Evolutionary conservation across 2,329 filamentous ascomycete species (phyloP).

Genomic region (Teratosphaeria nubilosa): DNA sequence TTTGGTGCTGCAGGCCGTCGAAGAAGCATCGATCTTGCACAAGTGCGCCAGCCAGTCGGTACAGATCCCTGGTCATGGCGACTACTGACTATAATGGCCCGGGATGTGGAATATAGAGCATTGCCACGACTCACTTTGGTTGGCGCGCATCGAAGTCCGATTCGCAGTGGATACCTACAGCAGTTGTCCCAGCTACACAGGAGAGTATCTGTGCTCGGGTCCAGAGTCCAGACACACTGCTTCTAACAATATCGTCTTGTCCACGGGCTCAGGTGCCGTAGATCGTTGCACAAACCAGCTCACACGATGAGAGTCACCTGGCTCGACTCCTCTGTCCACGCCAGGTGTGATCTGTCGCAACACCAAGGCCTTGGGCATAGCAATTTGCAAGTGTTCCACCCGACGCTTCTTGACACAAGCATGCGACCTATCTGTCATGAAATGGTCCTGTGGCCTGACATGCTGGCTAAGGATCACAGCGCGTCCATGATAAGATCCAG

Average conservation of each 20-base stretch:
- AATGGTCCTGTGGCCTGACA: background rate
- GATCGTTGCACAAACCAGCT: background rate
- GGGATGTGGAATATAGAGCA: background rate
- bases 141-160: background rate
- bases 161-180: background rate
- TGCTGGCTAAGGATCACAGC: background rate
- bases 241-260: background rate
- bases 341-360: background rate
- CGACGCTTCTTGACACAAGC: background rate
- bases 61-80: too few relatives aligned
- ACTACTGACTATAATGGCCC: too few relatives aligned
- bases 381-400: background rate
- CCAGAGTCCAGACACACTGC: background rate
- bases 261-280: background rate
- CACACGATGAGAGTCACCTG: too few relatives aligned
- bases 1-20: background rate
- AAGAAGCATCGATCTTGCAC: background rate
- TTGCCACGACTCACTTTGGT: background rate
- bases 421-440: background rate
- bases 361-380: background rate
- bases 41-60: background rate
- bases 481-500: too few relatives aligned
- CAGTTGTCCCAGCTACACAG: background rate
- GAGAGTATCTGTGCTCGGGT: background rate
- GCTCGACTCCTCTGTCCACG: background rate